Evolutionary conservation across 2,329 filamentous ascomycete genomes (phyloP).

Genomic region (Graphilbum ipis-grandicollis): DNA sequence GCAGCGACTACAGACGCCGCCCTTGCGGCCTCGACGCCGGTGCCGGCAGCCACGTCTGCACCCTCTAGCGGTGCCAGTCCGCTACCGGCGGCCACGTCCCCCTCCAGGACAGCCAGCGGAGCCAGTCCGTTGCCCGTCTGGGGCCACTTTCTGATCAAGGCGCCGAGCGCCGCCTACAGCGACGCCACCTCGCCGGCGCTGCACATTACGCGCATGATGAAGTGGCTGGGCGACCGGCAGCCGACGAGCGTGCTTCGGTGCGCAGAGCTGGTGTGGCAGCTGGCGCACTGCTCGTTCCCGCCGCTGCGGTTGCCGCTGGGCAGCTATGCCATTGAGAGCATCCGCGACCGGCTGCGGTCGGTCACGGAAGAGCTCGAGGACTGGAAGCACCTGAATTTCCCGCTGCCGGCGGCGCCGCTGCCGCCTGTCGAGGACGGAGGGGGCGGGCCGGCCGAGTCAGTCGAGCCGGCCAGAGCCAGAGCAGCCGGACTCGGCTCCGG

Average conservation of each 20-base stretch:
- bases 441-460: conserved; percentile 14
- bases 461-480: neutral
- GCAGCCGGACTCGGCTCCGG: no score
- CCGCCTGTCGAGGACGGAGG: no score
- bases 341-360: conserved; percentile 71
- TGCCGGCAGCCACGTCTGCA: neutral
- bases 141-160: conserved; percentile 84
- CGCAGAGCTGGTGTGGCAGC: conserved; percentile 83
- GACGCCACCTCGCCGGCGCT: conserved; percentile 64
- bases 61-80: neutral
- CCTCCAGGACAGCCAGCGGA: conserved; percentile 15
- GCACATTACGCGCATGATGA: conserved; percentile 79
- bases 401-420: conserved; percentile 22
- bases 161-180: conserved; percentile 65
- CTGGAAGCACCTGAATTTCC: conserved; percentile 74
- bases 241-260: conserved; percentile 87
- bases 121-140: conserved; percentile 54
- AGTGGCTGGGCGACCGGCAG: conserved; percentile 86
- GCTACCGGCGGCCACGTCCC: neutral
- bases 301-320: conserved; percentile 75
- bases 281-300: conserved; percentile 89
- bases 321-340: conserved; percentile 90
- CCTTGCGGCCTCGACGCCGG: neutral
- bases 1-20: neutral
- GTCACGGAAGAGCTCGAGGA: conserved; percentile 92